A percentile compares a stretch with the other conserved stretches of the same genome.
These are phyloP conservation scores for Apiospora koreana DNA, from an alignment of 2,329 filamentous ascomycete species.

Conservation along the genomic window DNA sequence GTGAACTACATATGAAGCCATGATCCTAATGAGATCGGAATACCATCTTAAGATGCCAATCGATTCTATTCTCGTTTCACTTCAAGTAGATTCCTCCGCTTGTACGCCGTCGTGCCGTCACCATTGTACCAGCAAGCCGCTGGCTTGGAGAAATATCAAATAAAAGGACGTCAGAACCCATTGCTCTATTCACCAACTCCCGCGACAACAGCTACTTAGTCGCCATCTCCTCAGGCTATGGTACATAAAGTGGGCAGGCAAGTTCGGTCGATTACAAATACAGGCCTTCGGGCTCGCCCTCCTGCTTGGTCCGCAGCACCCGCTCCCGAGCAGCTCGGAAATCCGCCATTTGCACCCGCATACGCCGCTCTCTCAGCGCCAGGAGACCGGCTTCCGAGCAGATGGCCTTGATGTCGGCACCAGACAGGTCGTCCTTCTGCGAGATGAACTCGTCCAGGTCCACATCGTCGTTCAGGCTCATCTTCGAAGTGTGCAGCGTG, in stretches of 20 bases:
- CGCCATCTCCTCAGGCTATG: neutral
- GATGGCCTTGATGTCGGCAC: constrained; percentile 98
- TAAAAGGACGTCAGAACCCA: neutral
- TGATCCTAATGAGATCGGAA: neutral
- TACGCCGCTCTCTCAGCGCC: constrained; percentile 89
- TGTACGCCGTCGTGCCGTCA: neutral
- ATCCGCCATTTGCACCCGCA: constrained; percentile 99
- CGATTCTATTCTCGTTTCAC: neutral
- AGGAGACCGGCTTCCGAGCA: constrained; percentile 96
- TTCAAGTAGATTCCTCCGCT: neutral
- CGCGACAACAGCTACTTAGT: neutral
- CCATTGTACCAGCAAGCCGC: neutral
- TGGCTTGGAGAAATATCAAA: neutral
- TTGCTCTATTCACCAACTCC: constrained; percentile 6
- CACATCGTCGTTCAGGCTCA: constrained; percentile 95
- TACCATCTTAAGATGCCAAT: neutral
- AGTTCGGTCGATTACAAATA: constrained; percentile 75
- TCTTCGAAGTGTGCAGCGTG: constrained; percentile 96
- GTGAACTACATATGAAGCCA: neutral
- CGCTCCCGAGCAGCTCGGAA: constrained; percentile 91
- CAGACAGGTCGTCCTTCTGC: constrained; percentile 96
- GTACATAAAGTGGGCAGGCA: neutral
- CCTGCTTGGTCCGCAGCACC: constrained; percentile 97
- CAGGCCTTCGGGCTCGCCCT: constrained; percentile 96
- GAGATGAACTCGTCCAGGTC: constrained; percentile 98